These are phyloP conservation scores for Dissophora globulifera DNA, from an alignment of 192 early-diverging fungal genomes.

Conservation along the genomic window DNA sequence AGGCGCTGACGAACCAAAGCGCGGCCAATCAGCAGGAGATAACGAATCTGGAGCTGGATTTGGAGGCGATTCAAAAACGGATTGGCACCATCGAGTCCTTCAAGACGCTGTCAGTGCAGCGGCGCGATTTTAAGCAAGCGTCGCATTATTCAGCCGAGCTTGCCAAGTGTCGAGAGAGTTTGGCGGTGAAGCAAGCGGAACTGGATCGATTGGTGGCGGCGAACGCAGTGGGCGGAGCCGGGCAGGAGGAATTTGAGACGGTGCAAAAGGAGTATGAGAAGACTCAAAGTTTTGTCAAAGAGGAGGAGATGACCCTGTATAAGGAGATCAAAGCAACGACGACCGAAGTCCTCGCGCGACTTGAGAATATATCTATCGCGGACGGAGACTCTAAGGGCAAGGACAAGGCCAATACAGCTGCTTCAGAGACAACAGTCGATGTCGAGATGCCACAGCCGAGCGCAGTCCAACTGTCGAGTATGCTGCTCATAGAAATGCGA, in stretches of 20 bases:
- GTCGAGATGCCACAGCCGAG: neutral
- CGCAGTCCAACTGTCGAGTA: constrained; percentile 3
- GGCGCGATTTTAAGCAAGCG: constrained; percentile 48
- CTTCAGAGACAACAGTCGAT: neutral
- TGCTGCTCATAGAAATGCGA: constrained; percentile 14
- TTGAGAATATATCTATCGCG: neutral
- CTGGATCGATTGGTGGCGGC: neutral
- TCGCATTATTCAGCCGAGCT: constrained; percentile 30
- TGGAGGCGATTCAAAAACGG: constrained; percentile 17
- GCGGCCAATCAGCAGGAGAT: constrained; percentile 14
- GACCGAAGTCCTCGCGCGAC: constrained; percentile 7
- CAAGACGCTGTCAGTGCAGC: constrained; percentile 30
- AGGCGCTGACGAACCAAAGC: constrained; percentile 1
- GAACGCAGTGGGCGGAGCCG: neutral
- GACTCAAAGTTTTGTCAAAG: neutral
- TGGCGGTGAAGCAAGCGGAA: neutral
- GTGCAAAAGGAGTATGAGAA: constrained; percentile 25
- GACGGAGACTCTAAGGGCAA: neutral
- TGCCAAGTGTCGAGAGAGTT: neutral
- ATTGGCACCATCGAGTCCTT: constrained; percentile 11
- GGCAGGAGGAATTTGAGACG: constrained; percentile 6
- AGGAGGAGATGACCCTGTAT: constrained; percentile 14
- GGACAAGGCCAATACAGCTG: neutral
- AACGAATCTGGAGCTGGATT: constrained; percentile 1
- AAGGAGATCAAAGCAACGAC: constrained; percentile 22